Evolutionary conservation across 2,329 filamentous ascomycete genomes (phyloP).

Genomic region (Fusarium miscanthi): DNA sequence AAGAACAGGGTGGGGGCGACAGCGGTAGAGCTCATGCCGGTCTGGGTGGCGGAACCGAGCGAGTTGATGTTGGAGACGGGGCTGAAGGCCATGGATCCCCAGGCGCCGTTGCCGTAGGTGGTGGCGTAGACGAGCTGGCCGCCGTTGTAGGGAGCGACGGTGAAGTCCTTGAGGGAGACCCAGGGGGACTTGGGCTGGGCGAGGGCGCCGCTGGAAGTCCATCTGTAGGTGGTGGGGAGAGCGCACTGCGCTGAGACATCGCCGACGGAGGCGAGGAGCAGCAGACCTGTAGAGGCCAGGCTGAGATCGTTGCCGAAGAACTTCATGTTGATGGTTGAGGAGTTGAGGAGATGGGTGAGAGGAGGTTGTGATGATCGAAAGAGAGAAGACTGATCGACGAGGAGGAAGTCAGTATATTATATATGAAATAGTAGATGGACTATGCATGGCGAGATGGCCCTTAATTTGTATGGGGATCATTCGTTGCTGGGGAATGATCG

Average conservation of each 20-base stretch:
- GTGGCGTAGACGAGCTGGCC: conserved; percentile 71
- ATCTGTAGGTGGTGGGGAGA: conserved; percentile 9
- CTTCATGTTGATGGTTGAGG: background rate
- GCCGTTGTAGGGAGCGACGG: conserved; percentile 63
- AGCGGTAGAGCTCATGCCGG: background rate
- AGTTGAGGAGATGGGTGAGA: background rate
- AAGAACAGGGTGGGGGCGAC: conserved; percentile 69
- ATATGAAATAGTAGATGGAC: background rate
- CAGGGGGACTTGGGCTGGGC: conserved; percentile 25
- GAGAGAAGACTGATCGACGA: background rate
- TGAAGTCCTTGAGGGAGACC: conserved; percentile 69
- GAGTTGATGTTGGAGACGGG: conserved; percentile 1
- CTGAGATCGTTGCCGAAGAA: background rate
- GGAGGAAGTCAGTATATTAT: background rate
- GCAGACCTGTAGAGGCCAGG: background rate
- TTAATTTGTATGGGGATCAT: background rate
- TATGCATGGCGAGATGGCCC: background rate
- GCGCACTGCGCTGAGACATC: conserved; percentile 10
- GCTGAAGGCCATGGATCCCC: conserved; percentile 53
- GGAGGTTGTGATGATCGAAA: background rate
- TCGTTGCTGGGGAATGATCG: background rate
- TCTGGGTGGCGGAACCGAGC: conserved; percentile 12
- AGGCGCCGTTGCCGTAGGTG: conserved; percentile 52
- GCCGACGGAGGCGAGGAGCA: conserved; percentile 14
- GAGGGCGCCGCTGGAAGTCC: background rate